A percentile compares a stretch with the other conserved stretches of the same genome.
Conservation (phyloP, 768 basidiomycete genomes). For the Pulveroboletus ravenelii region DNA sequence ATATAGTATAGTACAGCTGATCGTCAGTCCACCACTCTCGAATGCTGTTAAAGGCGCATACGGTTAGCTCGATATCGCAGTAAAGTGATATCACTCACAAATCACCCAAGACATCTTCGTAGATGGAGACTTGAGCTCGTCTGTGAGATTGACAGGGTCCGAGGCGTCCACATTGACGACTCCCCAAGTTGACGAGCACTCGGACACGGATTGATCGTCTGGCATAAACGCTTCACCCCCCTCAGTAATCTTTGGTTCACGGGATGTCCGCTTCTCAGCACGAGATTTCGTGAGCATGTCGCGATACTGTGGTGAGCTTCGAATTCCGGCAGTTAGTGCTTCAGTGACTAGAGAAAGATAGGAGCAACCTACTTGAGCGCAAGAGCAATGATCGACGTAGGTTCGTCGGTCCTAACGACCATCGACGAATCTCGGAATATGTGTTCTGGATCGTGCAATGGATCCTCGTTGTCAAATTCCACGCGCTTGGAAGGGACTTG, state of each 20-base stretch:
- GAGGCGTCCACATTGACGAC: conserved; percentile 77
- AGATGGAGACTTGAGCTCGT: conserved; percentile 70
- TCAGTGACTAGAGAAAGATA: neutral
- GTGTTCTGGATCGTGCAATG: conserved; percentile 79
- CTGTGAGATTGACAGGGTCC: conserved; percentile 65
- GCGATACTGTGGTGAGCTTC: conserved; percentile 75
- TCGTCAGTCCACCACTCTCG: conserved; percentile 83
- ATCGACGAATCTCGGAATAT: conserved; percentile 93
- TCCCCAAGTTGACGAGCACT: conserved; percentile 88
- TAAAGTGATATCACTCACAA: conserved; percentile 42
- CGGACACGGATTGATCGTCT: conserved; percentile 75
- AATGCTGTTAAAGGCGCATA: conserved; percentile 51
- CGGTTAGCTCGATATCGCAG: conserved; percentile 3
- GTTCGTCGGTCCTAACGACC: conserved; percentile 94
- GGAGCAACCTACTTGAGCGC: conserved; percentile 66
- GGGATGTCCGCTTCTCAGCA: conserved; percentile 66
- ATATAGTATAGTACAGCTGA: conserved; percentile 91
- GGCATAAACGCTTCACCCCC: conserved; percentile 89
- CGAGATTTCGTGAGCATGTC: conserved; percentile 76
- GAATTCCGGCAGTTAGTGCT: conserved; percentile 1
- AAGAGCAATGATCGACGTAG: conserved; percentile 95
- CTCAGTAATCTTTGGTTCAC: conserved; percentile 53
- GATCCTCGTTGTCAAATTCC: conserved; percentile 60
- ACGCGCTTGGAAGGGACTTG: conserved; percentile 48
- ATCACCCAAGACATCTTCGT: conserved; percentile 80